Conservation (phyloP, 768 basidiomycete genomes). For the Calocybe cyanea region DNA sequence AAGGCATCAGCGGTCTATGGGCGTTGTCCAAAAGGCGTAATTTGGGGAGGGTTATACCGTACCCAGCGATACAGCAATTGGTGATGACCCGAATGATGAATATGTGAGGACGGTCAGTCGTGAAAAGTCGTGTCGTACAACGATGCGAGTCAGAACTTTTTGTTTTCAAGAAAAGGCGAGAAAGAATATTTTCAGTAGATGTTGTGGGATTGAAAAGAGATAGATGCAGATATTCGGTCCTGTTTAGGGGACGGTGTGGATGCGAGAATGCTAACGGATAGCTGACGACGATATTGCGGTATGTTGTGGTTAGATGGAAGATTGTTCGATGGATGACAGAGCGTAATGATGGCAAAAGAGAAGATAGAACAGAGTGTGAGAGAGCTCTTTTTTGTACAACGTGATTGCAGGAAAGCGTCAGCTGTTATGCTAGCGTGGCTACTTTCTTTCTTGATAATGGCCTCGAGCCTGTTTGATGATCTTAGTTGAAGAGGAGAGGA, state of each 20-base stretch:
- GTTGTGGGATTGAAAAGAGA: not conserved
- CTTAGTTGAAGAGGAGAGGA: slow-evolving; percentile 48
- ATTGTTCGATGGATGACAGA: not conserved
- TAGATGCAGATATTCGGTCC: slow-evolving; percentile 16
- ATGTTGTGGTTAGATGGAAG: slow-evolving; percentile 12
- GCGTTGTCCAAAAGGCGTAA: not conserved
- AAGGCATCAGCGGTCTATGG: slow-evolving; percentile 15
- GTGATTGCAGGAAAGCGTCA: not conserved
- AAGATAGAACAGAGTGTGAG: not conserved
- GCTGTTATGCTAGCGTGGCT: not conserved
- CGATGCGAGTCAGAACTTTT: slow-evolving; percentile 29
- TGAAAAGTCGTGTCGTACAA: slow-evolving; percentile 34
- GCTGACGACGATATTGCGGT: slow-evolving; percentile 17
- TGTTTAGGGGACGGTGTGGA: slow-evolving; percentile 10
- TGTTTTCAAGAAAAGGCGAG: slow-evolving; percentile 15
- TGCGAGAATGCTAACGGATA: slow-evolving; percentile 18
- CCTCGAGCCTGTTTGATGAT: not conserved
- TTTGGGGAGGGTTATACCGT: not conserved
- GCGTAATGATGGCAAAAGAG: not conserved
- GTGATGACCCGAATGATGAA: slow-evolving; percentile 15
- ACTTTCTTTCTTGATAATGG: too few relatives aligned
- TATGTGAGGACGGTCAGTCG: slow-evolving; percentile 19
- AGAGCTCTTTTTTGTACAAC: not conserved
- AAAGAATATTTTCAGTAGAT: slow-evolving; percentile 26
- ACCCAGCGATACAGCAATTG: not conserved